Percentiles rank a stretch among this genome's conserved stretches.
Conservation (phyloP, 129 eudicot genomes). For the Artemisia argyi region DNA sequence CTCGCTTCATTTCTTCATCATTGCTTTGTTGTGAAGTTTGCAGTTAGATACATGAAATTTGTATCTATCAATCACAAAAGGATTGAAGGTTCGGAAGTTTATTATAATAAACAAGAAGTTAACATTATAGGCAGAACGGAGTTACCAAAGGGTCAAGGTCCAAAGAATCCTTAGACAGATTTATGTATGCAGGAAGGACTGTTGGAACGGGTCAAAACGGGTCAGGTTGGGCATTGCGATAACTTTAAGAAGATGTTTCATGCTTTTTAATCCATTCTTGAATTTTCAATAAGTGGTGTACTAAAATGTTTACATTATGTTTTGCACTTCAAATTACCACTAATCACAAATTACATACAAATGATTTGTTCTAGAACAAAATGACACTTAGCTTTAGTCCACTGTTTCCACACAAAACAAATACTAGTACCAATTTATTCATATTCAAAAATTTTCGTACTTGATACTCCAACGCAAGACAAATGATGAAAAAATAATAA, state of each 20-base stretch:
- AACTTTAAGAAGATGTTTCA: no score
- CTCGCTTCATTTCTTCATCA: not conserved
- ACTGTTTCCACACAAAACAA: conserved; percentile 18
- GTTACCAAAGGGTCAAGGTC: not conserved
- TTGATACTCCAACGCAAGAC: not conserved
- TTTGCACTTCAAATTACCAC: no score
- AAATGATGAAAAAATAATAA: conserved; percentile 1
- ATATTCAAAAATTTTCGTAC: conserved; percentile 30
- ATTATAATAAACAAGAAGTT: no score
- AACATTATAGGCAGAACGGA: not conserved
- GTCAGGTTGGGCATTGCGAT: no score
- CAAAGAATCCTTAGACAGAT: not conserved
- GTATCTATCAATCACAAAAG: not conserved
- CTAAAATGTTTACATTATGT: no score
- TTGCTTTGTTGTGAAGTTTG: conserved; percentile 12
- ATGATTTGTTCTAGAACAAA: no score
- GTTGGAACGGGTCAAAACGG: no score
- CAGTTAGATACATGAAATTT: conserved; percentile 4
- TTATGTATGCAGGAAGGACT: no score
- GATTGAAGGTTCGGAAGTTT: no score
- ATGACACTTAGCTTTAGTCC: not conserved
- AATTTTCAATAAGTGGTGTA: no score
- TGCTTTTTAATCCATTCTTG: no score
- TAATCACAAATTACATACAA: no score
- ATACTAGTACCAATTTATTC: conserved; percentile 19